Evolutionary conservation across 139 green algal genomes (phyloP).

Genomic region (Monoraphidium neglectum): DNA sequence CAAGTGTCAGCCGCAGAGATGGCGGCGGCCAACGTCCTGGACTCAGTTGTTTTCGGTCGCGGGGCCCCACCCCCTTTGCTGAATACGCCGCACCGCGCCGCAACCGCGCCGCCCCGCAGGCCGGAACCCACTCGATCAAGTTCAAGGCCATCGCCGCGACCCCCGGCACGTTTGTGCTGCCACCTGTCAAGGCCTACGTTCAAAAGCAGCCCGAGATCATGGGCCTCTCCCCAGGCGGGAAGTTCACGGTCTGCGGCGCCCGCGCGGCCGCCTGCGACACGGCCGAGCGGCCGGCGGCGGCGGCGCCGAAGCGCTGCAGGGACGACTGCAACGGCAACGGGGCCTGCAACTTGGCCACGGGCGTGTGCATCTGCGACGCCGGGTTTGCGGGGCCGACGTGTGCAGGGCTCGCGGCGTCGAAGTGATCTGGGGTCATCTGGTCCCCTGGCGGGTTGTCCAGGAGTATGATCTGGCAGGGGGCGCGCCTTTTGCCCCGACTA

Average conservation of each 20-base stretch:
- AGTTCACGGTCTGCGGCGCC: conserved; percentile 32
- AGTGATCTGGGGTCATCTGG: too few species aligned
- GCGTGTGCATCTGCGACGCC: conserved; percentile 40
- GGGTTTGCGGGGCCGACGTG: conserved; percentile 34
- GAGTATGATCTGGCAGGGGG: too few species aligned
- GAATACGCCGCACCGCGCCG: too few species aligned
- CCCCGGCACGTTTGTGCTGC: conserved; percentile 51
- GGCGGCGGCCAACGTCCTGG: too few species aligned
- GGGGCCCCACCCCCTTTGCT: too few species aligned
- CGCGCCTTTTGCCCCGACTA: too few species aligned
- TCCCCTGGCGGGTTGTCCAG: too few species aligned
- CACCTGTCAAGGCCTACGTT: conserved; percentile 54
- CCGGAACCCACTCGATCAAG: conserved; percentile 46
- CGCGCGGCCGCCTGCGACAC: background rate
- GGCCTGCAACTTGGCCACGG: conserved; percentile 39
- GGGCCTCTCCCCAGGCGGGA: conserved; percentile 30
- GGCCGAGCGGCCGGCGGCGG: background rate
- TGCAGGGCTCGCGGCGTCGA: too few species aligned
- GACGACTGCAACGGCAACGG: conserved; percentile 48
- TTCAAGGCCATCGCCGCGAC: conserved; percentile 63
- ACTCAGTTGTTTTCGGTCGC: too few species aligned
- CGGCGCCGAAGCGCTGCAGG: conserved; percentile 36
- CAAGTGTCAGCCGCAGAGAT: too few species aligned
- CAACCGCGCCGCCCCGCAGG: too few species aligned
- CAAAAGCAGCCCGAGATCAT: conserved; percentile 65